Evolutionary conservation across 805 yeast species (phyloP).

Genomic region (Myxozyma geophila): DNA sequence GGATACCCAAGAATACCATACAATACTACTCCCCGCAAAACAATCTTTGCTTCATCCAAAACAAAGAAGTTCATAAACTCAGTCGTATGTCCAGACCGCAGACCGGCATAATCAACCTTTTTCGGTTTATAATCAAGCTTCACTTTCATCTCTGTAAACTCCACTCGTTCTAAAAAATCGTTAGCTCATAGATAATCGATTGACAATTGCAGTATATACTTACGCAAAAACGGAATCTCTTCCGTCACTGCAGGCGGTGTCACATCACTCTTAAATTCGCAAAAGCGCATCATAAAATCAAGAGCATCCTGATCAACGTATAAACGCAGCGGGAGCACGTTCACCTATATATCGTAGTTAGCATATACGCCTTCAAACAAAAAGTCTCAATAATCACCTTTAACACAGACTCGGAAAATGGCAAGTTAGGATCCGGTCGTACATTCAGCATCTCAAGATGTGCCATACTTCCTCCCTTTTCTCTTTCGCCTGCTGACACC

Average conservation of each 20-base stretch:
- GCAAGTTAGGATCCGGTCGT: constrained; percentile 64
- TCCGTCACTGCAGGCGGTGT: constrained; percentile 21
- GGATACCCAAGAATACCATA: constrained; percentile 81
- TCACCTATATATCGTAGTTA: constrained; percentile 25
- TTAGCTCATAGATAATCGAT: neutral
- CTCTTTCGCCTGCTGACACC: constrained; percentile 72
- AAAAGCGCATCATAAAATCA: constrained; percentile 79
- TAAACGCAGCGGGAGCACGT: constrained; percentile 72
- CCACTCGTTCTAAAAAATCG: constrained; percentile 56
- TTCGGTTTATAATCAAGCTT: constrained; percentile 91
- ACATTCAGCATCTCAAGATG: constrained; percentile 58
- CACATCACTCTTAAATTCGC: constrained; percentile 74
- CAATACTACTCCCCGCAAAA: constrained; percentile 61
- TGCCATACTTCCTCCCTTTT: constrained; percentile 68
- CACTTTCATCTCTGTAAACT: constrained; percentile 54
- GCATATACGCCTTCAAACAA: constrained; percentile 12
- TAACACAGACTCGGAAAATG: constrained; percentile 70
- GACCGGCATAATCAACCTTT: constrained; percentile 79
- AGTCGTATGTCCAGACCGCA: constrained; percentile 81
- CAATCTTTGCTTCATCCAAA: constrained; percentile 80
- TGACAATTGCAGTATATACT: neutral
- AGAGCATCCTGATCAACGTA: constrained; percentile 93
- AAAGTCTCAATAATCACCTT: constrained; percentile 44
- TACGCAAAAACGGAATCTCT: constrained; percentile 37
- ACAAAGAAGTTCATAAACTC: constrained; percentile 89